A percentile compares a stretch with the other conserved stretches of the same genome.
phyloP scores from a whole-genome alignment of 768 basidiomycete species.

The Lactifluus piperatus region DNA sequence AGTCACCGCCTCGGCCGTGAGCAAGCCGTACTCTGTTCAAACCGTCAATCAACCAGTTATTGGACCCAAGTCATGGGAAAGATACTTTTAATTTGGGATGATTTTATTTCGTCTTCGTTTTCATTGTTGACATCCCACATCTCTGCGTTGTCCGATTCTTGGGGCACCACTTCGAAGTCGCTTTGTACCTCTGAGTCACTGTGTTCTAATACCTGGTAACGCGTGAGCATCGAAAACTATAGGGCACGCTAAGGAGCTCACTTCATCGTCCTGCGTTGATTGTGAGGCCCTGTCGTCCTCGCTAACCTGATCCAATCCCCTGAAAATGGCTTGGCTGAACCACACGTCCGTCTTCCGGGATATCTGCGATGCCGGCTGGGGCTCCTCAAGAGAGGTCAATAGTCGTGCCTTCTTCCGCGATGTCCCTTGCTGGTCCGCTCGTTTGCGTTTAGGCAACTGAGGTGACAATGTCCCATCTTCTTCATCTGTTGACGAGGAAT shows the following conservation, averaged over 20 bases:
- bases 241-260: conserved; percentile 2
- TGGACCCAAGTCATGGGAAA: background rate
- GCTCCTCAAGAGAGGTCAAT: conserved; percentile 38
- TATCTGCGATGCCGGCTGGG: conserved; percentile 26
- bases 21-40: conserved; percentile 63
- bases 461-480: conserved; percentile 26
- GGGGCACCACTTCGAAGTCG: conserved; percentile 73
- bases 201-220: background rate
- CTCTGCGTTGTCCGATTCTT: conserved; percentile 42
- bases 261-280: conserved; percentile 1
- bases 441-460: conserved; percentile 35
- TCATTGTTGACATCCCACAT: conserved; percentile 81
- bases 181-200: conserved; percentile 35
- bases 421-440: conserved; percentile 24
- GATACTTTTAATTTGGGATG: conserved; percentile 59
- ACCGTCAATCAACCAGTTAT: background rate
- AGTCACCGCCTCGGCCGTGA: conserved; percentile 84
- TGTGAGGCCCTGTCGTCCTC: conserved; percentile 21
- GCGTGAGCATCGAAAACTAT: background rate
- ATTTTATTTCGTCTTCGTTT: conserved; percentile 61
- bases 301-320: conserved; percentile 42
- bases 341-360: conserved; percentile 73
- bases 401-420: conserved; percentile 46
- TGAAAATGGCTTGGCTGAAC: conserved; percentile 93
- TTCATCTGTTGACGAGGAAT: conserved; percentile 44